A percentile compares a stretch with the other conserved stretches of the same genome.
Conservation (phyloP, 106 monocot genomes). For the Acorus calamus region DNA sequence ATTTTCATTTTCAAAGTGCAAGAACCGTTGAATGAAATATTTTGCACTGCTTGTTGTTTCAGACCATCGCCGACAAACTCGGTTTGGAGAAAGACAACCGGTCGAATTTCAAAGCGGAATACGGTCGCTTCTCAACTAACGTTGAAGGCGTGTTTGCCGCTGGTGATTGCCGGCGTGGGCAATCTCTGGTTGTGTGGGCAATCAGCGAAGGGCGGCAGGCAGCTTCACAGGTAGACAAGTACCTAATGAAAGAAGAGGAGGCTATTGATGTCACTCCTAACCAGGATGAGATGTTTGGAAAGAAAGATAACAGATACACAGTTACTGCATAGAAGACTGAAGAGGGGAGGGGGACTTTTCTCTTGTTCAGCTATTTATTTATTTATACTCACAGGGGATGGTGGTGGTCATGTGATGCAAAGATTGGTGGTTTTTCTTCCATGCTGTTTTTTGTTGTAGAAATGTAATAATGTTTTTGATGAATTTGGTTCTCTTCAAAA, state of each 20-base stretch:
- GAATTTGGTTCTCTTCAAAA: no score
- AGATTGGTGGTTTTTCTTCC: no score
- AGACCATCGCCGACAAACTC: conserved; percentile 69
- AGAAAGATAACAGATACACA: conserved; percentile 17
- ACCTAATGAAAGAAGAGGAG: conserved; percentile 42
- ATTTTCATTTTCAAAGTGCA: no score
- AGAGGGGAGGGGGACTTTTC: no score
- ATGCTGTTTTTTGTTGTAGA: no score
- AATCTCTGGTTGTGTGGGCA: conserved; percentile 96
- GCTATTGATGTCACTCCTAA: neutral
- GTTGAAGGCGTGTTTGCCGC: conserved; percentile 88
- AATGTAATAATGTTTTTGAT: no score
- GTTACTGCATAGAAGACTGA: conserved; percentile 19
- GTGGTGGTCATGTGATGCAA: no score
- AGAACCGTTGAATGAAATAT: no score
- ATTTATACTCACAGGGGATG: no score
- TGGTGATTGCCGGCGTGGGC: conserved; percentile 89
- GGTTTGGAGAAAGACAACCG: conserved; percentile 71
- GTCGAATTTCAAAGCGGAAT: conserved; percentile 91
- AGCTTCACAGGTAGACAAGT: conserved; percentile 70
- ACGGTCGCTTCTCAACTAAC: conserved; percentile 75
- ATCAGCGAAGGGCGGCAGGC: conserved; percentile 88
- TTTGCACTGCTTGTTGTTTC: neutral
- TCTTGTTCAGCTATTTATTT: no score
- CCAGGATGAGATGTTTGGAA: conserved; percentile 10